Conservation (phyloP, 1,284 basidiomycete species). For the Schizophyllum commune region DNA sequence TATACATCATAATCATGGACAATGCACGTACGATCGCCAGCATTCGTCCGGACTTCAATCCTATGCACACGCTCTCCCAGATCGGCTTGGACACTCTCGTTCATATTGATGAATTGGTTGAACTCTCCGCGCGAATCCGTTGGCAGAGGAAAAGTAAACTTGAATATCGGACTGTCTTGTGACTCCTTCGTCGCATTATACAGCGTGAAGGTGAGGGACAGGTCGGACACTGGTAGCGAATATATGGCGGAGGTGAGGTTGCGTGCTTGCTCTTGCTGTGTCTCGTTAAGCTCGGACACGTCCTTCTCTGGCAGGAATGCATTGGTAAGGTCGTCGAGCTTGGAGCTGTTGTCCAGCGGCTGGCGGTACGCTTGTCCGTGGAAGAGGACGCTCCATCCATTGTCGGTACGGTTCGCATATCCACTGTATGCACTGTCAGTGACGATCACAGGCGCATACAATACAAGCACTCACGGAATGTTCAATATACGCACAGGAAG, state of each 20-base stretch:
- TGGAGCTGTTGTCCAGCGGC: constrained; percentile 6
- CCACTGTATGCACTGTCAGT: neutral
- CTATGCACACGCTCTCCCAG: neutral
- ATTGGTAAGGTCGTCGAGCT: constrained; percentile 8
- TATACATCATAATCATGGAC: constrained; percentile 2
- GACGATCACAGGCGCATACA: neutral
- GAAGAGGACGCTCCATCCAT: constrained; percentile 8
- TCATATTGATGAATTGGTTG: constrained; percentile 2
- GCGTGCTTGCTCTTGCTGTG: constrained; percentile 7
- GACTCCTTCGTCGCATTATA: constrained; percentile 1
- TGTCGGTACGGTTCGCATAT: constrained; percentile 8
- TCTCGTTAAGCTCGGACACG: constrained; percentile 4
- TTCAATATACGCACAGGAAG: constrained; percentile 9
- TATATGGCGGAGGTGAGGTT: constrained; percentile 10
- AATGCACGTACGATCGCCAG: neutral
- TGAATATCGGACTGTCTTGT: constrained; percentile 6
- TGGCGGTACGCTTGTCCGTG: constrained; percentile 11
- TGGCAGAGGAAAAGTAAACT: constrained; percentile 2
- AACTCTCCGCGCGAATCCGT: constrained; percentile 3
- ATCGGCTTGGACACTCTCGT: neutral
- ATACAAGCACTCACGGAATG: constrained; percentile 7
- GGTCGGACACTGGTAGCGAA: constrained; percentile 5
- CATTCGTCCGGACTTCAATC: neutral
- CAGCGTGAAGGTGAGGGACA: constrained; percentile 5
- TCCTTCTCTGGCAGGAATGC: constrained; percentile 8